phyloP scores from a whole-genome alignment of 371 early-diverging fungal species.

The Chytridium lagenaria region DNA sequence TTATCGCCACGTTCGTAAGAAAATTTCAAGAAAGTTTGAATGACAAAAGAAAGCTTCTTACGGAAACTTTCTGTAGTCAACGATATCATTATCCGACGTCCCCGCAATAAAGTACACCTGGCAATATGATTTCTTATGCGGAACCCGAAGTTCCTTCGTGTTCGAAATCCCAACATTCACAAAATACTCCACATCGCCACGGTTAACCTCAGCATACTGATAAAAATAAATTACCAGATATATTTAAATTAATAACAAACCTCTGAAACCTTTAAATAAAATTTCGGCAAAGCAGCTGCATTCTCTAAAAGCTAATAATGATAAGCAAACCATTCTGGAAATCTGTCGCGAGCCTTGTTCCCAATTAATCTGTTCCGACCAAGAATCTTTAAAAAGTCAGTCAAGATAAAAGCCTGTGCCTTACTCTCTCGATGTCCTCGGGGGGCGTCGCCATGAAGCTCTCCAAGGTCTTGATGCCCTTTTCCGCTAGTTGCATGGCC shows the following conservation, averaged over 20 bases:
- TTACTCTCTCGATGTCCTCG: conserved; percentile 46
- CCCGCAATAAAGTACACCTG: conserved; percentile 35
- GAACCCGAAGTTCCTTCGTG: conserved; percentile 24
- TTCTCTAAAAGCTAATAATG: conserved; percentile 34
- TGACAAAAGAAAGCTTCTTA: conserved; percentile 24
- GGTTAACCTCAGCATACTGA: conserved; percentile 30
- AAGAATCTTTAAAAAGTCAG: conserved; percentile 32
- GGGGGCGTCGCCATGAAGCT: conserved; percentile 36
- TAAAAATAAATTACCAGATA: neutral
- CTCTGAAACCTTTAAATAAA: conserved; percentile 42
- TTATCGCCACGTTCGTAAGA: neutral
- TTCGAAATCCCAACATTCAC: conserved; percentile 40
- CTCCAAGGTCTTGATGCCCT: conserved; percentile 44
- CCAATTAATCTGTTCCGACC: conserved; percentile 51
- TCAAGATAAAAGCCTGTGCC: conserved; percentile 21
- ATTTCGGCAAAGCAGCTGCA: conserved; percentile 35
- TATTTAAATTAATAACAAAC: conserved; percentile 21
- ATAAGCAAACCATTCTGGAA: neutral
- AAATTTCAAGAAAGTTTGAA: neutral
- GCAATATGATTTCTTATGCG: conserved; percentile 27
- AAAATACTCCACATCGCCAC: conserved; percentile 41
- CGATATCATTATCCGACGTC: conserved; percentile 33
- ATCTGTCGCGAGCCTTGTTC: conserved; percentile 39
- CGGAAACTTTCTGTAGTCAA: conserved; percentile 49
- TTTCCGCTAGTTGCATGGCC: conserved; percentile 38